A percentile compares a stretch with the other conserved stretches of the same genome.
Conservation (phyloP, 176 grass and related monocot species). For the Cenchrus purpureus region DNA sequence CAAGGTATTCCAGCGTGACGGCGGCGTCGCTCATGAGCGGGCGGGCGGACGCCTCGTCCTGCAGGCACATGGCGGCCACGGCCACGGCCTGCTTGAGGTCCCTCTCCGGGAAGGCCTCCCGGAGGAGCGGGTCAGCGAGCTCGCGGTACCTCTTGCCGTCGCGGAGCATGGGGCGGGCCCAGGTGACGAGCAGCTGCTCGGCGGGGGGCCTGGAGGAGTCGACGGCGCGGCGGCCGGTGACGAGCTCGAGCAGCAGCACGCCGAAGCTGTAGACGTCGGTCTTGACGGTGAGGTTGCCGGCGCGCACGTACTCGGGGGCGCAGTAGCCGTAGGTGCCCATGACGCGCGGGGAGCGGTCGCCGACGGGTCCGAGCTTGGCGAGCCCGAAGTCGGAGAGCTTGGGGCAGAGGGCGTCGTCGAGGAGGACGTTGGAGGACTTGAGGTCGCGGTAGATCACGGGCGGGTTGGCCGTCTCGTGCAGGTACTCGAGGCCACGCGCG, state of each 20-base stretch:
- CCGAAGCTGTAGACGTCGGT: conserved; percentile 48
- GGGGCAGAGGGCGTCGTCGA: conserved; percentile 20
- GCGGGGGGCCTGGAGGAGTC: conserved; percentile 26
- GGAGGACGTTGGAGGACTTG: conserved; percentile 40
- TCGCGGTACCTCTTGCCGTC: conserved; percentile 31
- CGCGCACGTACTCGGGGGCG: conserved; percentile 51
- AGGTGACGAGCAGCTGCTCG: conserved; percentile 23
- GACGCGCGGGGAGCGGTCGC: conserved; percentile 42
- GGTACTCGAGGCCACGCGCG: conserved; percentile 31
- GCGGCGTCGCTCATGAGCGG: conserved; percentile 38
- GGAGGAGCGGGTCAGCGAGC: conserved; percentile 32
- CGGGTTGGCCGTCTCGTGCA: conserved; percentile 30
- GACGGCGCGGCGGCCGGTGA: conserved; percentile 22
- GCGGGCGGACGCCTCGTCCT: conserved; percentile 32
- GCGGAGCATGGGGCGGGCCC: conserved; percentile 25
- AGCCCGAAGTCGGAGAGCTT: conserved; percentile 90
- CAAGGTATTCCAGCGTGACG: conserved; percentile 4
- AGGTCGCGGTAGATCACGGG: conserved; percentile 44
- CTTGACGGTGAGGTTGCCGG: conserved; percentile 35
- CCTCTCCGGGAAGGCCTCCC: conserved; percentile 19
- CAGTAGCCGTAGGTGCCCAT: conserved; percentile 57
- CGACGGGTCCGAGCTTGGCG: conserved; percentile 74
- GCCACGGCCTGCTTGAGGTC: conserved; percentile 39
- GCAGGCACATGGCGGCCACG: conserved; percentile 41
- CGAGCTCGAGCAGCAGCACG: conserved; percentile 40